Base-by-base conservation (phyloP, 1,284 basidiomycete species). In the Neolentinus lepideus region DNA sequence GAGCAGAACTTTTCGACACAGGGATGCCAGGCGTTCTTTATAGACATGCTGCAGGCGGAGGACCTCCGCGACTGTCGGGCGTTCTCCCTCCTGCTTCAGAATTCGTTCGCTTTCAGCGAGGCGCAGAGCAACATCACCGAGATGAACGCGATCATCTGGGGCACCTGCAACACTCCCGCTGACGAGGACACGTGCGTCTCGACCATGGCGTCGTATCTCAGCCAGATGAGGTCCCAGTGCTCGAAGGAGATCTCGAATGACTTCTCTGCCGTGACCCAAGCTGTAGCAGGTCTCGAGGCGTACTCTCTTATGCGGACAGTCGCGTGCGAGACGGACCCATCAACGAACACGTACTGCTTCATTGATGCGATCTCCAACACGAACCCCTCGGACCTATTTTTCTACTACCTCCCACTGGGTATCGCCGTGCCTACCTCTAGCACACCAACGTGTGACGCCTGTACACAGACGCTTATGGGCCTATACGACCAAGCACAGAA, bases 141-240 rank as follows among this genome's bases (percentile, higher is more conserved):
- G 35, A 73, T 91, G 60, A 92, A 91, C 64, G 66, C 73, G 2
- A 73, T 92, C 33, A 63, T 93, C 8, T 90, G 84, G 83, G 88
- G 86, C 2, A 90, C 85, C 0, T 90, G 88, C 67, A 88, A 88
- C 63, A 87, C 86, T 8, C 70, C 64, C n/a, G 64, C 69, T 1
- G 66, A 67, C 3, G 64, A 69, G 26, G 71, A 70, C 27, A 74
- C 82, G 58, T 90, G 89, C 63, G 63, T 69, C 14, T 57, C 69
- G 22, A 88, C 83, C 62, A 87, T 90, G 80, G 73, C 60, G 3
- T 82, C 77, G 76, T 88, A 85, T 63, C 75, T 43, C 38, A 21
- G 38, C 38, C 38, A 43, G 38, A 16, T 43, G 19, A 43, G n/a
- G 38, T 43, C 38, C 8, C 12, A 43, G 12, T 43, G 38, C 38